Evolutionary conservation across 2,329 filamentous ascomycete genomes (phyloP).

Genomic region (Penicillium griseofulvum): DNA sequence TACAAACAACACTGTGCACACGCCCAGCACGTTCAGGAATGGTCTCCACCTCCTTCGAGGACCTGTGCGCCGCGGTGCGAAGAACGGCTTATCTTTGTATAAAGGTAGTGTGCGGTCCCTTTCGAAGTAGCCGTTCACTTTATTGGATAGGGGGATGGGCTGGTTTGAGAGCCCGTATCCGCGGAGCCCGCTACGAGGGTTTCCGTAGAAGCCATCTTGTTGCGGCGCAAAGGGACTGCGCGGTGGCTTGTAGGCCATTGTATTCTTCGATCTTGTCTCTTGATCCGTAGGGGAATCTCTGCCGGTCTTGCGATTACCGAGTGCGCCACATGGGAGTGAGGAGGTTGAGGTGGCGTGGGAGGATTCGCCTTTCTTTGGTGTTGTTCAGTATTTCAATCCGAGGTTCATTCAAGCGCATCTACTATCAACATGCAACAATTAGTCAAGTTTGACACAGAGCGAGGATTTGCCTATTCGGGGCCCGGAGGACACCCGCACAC

Average conservation of each 20-base stretch:
- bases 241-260: slow-evolving; percentile 58
- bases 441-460: neutral
- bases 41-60: slow-evolving; percentile 64
- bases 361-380: neutral
- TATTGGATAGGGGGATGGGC: slow-evolving; percentile 56
- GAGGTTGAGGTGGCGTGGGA: neutral
- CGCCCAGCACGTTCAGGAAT: slow-evolving; percentile 54
- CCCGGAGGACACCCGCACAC: neutral
- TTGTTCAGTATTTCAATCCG: neutral
- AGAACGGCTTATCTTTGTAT: slow-evolving; percentile 99
- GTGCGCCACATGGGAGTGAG: slow-evolving; percentile 12
- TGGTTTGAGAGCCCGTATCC: slow-evolving; percentile 38
- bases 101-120: slow-evolving; percentile 70
- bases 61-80: slow-evolving; percentile 52
- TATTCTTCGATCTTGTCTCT: slow-evolving; percentile 4
- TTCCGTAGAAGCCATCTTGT: slow-evolving; percentile 28
- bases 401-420: neutral
- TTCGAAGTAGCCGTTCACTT: slow-evolving; percentile 64
- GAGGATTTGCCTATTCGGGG: neutral
- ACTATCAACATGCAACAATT: neutral
- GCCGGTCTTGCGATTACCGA: slow-evolving; percentile 7
- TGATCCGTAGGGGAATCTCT: neutral
- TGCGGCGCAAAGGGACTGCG: slow-evolving; percentile 34
- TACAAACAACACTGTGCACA: slow-evolving; percentile 57
- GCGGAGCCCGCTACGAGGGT: slow-evolving; percentile 35